These are phyloP conservation scores for Fusarium decemcellulare DNA, from an alignment of 2,329 filamentous ascomycete genomes.

Conservation along the genomic window DNA sequence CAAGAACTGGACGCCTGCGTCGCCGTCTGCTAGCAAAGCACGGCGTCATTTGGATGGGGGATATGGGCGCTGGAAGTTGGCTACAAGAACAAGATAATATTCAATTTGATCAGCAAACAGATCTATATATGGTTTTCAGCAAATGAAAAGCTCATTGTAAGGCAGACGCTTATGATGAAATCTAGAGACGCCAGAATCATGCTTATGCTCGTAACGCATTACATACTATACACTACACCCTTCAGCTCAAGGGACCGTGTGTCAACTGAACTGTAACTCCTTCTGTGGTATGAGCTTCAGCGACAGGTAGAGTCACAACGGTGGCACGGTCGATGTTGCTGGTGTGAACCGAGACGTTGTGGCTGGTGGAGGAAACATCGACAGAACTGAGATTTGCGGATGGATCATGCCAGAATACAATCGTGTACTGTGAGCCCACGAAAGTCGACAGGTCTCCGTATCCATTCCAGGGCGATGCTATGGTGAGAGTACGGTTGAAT, in stretches of 20 bases:
- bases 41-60: too few species aligned
- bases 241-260: background rate
- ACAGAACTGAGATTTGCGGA: conserved; percentile 7
- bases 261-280: conserved; percentile 23
- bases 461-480: conserved; percentile 27
- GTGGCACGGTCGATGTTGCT: conserved; percentile 21
- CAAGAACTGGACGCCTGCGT: too few species aligned
- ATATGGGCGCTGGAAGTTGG: too few species aligned
- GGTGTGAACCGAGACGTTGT: conserved; percentile 3
- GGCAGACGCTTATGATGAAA: too few species aligned
- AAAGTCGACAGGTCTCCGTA: conserved; percentile 22
- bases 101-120: too few species aligned
- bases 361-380: conserved; percentile 13
- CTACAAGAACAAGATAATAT: too few species aligned
- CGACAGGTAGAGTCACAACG: conserved; percentile 25
- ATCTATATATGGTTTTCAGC: too few species aligned
- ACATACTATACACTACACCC: too few species aligned
- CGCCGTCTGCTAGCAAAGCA: too few species aligned
- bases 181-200: too few species aligned
- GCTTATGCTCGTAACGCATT: too few species aligned
- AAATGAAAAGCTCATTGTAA: too few species aligned
- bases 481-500: conserved; percentile 7
- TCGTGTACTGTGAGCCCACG: conserved; percentile 31
- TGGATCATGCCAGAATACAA: conserved; percentile 38
- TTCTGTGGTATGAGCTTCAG: conserved; percentile 21